phyloP scores from a whole-genome alignment of 1,139 yeast species.

The Candida glucosophila region DNA sequence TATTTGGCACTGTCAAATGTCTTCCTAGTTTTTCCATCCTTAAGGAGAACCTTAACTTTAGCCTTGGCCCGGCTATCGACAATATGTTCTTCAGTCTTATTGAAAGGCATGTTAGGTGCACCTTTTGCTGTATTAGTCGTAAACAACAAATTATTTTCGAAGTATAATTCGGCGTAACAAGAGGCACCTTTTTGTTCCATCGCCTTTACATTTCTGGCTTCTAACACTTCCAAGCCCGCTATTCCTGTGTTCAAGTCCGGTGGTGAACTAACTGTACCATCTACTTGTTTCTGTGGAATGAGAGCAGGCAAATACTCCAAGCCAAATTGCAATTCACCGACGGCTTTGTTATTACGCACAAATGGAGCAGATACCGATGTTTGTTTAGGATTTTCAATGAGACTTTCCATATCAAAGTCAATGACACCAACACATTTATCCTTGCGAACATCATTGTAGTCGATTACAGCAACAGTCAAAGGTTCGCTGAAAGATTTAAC shows the following conservation, averaged over 20 bases:
- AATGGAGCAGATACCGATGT: constrained; percentile 48
- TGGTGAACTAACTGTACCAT: constrained; percentile 80
- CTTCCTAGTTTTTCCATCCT: constrained; percentile 45
- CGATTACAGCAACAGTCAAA: constrained; percentile 58
- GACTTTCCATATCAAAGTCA: constrained; percentile 63
- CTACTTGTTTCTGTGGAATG: constrained; percentile 67
- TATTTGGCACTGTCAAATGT: constrained; percentile 56
- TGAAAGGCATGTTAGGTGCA: constrained; percentile 63
- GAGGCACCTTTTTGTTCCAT: constrained; percentile 36
- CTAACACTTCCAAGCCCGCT: constrained; percentile 47
- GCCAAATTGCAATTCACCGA: constrained; percentile 67
- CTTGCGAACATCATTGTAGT: constrained; percentile 69
- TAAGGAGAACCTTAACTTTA: constrained; percentile 56
- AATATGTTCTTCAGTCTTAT: constrained; percentile 57
- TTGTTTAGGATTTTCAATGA: constrained; percentile 48
- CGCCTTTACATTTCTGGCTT: constrained; percentile 42
- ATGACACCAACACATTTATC: constrained; percentile 76
- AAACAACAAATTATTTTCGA: constrained; percentile 51
- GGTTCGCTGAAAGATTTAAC: constrained; percentile 77
- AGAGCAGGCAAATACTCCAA: constrained; percentile 73
- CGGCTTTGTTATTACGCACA: constrained; percentile 70
- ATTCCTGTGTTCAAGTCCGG: constrained; percentile 94
- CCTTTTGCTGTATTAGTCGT: constrained; percentile 55
- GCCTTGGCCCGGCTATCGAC: constrained; percentile 67
- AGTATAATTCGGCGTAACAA: constrained; percentile 62